Evolutionary conservation across 148 eudicot species (phyloP), one percentile per base, ranked within the genome.

Genomic region (Camellia japonica): DNA sequence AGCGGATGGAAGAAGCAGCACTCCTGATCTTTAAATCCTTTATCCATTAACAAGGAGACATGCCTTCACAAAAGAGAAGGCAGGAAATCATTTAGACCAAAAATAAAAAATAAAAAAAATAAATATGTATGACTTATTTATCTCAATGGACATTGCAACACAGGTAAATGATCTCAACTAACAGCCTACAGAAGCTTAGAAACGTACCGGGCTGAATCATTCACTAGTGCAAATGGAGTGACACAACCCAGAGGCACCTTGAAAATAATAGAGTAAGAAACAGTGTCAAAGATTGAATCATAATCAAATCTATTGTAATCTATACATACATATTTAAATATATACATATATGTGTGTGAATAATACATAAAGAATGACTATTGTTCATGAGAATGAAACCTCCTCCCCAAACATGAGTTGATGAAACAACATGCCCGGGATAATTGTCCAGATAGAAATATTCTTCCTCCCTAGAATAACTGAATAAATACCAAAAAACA

Each of bases 201-300:
- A 63, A 41, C 66, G 67, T 86, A 95, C 98, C 94, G 85, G 69
- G 98, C 97, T 59, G 97, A 89, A 80, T 93, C 97, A 80, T 95
- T 93, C 76, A 93, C 87, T 67, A 90, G 76, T 61, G 94, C 93
- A 81, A 95, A 93, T 51, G 98, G 98, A 78, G 98, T 95, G 82
- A 95, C 98, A 90, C 97, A 91, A 61, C 98, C 97, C 74, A 93
- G 62, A 67, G 98, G 97, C 74, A 95, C 98, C 98, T 95, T 70
- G 55, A 75, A 60, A 75, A 71, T 74, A 81, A 76, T 52, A 80
- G 84, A 84, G 68, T 58, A 82, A 85, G 61, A 54, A 75, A 67
- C 5, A 15, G 7, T 5, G 70, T 83, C 68, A 84, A 55, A 13
- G 63, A 81, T 54, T 70, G 42, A 20, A 74, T 8, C 59, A 16